Evolutionary conservation across 148 eudicot genomes (phyloP).

Genomic region (Selenicereus undatus): DNA sequence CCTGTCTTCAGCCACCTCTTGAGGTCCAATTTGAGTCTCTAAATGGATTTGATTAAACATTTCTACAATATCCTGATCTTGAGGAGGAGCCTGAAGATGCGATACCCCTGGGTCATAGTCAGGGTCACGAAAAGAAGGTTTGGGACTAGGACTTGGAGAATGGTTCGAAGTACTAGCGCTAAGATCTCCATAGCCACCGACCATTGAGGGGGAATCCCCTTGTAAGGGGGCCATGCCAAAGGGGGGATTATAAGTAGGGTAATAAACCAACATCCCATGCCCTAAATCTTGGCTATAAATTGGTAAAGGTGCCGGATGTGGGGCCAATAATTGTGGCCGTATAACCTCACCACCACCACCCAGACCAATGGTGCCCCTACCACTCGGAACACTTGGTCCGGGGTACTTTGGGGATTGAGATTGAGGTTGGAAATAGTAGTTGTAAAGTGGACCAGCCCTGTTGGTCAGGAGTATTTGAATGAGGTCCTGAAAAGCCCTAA

Average conservation of each 20-base stretch:
- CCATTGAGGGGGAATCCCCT: background rate
- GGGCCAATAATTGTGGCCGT: background rate
- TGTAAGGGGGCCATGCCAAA: background rate
- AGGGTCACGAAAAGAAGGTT: background rate
- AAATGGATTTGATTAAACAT: conserved; percentile 4
- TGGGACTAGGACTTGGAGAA: background rate
- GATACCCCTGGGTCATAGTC: background rate
- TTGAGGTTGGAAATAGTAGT: background rate
- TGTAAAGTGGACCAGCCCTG: background rate
- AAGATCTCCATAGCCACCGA: background rate
- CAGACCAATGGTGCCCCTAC: background rate
- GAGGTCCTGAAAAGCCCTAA: conserved; percentile 35
- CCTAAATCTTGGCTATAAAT: background rate
- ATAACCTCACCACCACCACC: background rate
- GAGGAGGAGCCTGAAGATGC: background rate
- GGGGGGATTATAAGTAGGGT: background rate
- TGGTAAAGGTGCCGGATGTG: background rate
- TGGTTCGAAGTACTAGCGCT: conserved; percentile 4
- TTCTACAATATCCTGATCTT: background rate
- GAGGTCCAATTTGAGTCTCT: background rate
- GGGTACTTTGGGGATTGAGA: background rate
- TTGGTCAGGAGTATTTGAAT: conserved; percentile 4
- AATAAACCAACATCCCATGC: background rate
- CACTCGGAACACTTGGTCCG: background rate
- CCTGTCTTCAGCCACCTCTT: background rate